Evolutionary conservation across 331 rosid species (phyloP).

Genomic region (Ulmus americana): DNA sequence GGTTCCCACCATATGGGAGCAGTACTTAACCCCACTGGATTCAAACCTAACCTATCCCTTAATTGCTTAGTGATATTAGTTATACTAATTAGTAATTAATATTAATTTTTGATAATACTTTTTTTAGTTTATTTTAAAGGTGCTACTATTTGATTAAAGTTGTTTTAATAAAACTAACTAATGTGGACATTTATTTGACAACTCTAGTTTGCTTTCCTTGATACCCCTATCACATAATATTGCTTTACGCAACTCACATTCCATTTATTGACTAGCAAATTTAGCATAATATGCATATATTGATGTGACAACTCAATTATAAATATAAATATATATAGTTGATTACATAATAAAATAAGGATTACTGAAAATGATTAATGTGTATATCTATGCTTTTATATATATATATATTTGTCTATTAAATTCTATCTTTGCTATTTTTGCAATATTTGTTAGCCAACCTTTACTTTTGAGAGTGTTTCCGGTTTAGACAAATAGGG

Average conservation of each 20-base stretch:
- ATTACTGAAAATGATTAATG: too few relatives aligned
- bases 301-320: slow-evolving; percentile 10
- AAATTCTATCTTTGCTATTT: too few relatives aligned
- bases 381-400: too few relatives aligned
- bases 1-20: slow-evolving; percentile 42
- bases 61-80: slow-evolving; percentile 17
- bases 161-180: not conserved
- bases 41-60: slow-evolving; percentile 3
- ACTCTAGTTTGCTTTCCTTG: slow-evolving; percentile 9
- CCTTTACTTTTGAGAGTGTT: too few relatives aligned
- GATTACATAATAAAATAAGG: too few relatives aligned
- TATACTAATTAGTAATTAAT: not conserved
- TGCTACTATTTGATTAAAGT: not conserved
- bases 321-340: not conserved
- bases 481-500: too few relatives aligned
- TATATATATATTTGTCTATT: too few relatives aligned
- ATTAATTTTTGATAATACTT: not conserved
- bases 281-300: slow-evolving; percentile 8
- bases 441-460: too few relatives aligned
- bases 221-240: slow-evolving; percentile 12
- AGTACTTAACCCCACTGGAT: not conserved
- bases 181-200: not conserved
- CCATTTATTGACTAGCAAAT: slow-evolving; percentile 14
- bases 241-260: slow-evolving; percentile 20
- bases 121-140: not conserved